Evolutionary conservation across 352 stramenopile species (phyloP), one percentile per base, ranked within the genome.

Genomic region (Sclerospora graminicola): DNA sequence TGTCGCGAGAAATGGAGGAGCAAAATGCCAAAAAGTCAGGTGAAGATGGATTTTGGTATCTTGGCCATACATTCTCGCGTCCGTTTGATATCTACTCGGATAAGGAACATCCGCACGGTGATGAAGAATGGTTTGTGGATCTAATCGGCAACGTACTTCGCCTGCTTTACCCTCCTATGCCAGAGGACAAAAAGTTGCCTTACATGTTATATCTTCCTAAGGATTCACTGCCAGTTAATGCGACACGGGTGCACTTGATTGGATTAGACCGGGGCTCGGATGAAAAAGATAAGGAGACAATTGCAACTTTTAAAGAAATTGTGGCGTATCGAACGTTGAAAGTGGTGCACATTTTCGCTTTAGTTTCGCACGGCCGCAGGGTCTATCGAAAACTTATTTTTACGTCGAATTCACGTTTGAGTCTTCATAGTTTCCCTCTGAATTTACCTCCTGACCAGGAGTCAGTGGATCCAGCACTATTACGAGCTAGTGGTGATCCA

Each of bases 351-450:
- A 80, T 99, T 14, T 99, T 96, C 64, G 92, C 97, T 38, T 76
- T 99, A 14, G 82, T 98, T 10, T 96, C 97, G 37, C 88, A 99
- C 57, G 97, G 94, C 5, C 79, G 96, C 16, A 76, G 94, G 9
- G 89, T 98, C 53, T 97, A 98, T 57, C 76, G 95, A 4, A 96
- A 96, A 30, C 73, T 98, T 8, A 86, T 98, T 27, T 99, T 98
- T 60, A 97, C 95, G 5, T 98, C 95, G 0, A 96, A 97, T 58
- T 90, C 96, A 29, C 82, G 81, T 1, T 53, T 95, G 10, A 97
- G 82, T 53, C 70, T 98, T 19, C 92, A 98, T 56, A 86, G 94
- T 37, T 96, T 98, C 33, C 51, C 71, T 19, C 45, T 85, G 4
- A 82, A 70, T 13, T 60, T 84, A 5, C 78, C 74, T 26, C 55